phyloP scores from a whole-genome alignment of 2,329 filamentous ascomycete species.

The Verticillium alfalfae region DNA sequence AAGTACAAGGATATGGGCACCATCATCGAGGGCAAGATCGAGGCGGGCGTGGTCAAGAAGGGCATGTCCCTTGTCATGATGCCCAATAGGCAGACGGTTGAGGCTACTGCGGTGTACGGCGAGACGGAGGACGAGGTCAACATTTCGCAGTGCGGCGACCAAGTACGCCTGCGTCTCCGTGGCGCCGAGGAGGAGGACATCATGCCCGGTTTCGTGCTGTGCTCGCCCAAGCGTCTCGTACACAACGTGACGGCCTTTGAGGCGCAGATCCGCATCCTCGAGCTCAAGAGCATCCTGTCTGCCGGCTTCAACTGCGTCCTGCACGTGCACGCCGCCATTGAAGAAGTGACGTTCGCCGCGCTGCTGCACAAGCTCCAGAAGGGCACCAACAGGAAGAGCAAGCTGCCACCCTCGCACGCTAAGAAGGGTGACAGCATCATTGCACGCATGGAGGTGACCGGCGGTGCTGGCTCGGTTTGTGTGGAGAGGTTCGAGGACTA shows the following conservation, averaged over 20 bases:
- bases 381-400: conserved; percentile 88
- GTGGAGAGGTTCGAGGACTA: conserved; percentile 95
- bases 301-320: conserved; percentile 97
- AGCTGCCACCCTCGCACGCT: conserved; percentile 86
- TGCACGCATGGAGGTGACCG: conserved; percentile 80
- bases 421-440: conserved; percentile 81
- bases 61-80: conserved; percentile 83
- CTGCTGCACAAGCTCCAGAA: conserved; percentile 94
- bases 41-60: conserved; percentile 92
- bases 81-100: conserved; percentile 81
- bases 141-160: conserved; percentile 84
- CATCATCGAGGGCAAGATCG: conserved; percentile 95
- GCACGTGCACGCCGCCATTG: conserved; percentile 94
- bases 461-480: conserved; percentile 81
- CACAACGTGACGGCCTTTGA: conserved; percentile 88
- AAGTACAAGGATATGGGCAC: conserved; percentile 98
- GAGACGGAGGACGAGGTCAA: conserved; percentile 91
- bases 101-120: conserved; percentile 81
- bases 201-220: conserved; percentile 89
- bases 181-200: conserved; percentile 98
- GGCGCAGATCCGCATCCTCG: conserved; percentile 91
- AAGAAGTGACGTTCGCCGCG: conserved; percentile 88
- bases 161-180: conserved; percentile 85
- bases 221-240: conserved; percentile 87
- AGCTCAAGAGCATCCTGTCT: conserved; percentile 88